phyloP scores from a whole-genome alignment of 2,329 filamentous ascomycete genomes.

The Ascochyta rabiei region DNA sequence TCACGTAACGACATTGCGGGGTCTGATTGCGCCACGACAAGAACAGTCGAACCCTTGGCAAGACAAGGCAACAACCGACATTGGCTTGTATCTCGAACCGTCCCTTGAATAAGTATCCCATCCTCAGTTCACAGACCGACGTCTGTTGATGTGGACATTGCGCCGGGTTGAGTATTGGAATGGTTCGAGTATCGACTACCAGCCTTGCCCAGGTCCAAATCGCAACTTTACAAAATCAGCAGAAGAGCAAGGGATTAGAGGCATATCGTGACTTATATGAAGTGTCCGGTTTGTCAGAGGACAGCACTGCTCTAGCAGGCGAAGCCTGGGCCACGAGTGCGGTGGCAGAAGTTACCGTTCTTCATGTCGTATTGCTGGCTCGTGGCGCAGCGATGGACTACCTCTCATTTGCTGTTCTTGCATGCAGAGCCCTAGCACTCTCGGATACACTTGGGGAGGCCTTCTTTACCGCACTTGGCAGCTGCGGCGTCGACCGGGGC shows the following conservation, averaged over 20 bases:
- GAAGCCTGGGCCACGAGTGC: not conserved
- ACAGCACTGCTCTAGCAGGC: not conserved
- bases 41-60: constrained; percentile 2
- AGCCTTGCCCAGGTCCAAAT: too few relatives aligned
- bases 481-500: not conserved
- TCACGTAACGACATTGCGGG: constrained; percentile 24
- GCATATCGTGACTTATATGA: not conserved
- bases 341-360: constrained; percentile 2
- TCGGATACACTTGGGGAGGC: constrained; percentile 1
- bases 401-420: not conserved
- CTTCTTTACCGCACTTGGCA: not conserved
- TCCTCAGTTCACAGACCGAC: too few relatives aligned
- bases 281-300: not conserved
- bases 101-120: too few relatives aligned
- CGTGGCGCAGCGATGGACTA: constrained; percentile 15
- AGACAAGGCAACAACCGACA: not conserved
- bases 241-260: not conserved
- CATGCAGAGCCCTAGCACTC: constrained; percentile 1
- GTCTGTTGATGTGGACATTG: too few relatives aligned
- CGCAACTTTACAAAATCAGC: not conserved
- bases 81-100: not conserved
- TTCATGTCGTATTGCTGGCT: constrained; percentile 20
- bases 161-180: too few relatives aligned
- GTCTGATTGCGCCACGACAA: constrained; percentile 21
- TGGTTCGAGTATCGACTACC: too few relatives aligned